Evolutionary conservation across 352 stramenopile genomes (phyloP), one percentile per base, ranked within the genome.

Genomic region (Thalassiosira hispida): DNA sequence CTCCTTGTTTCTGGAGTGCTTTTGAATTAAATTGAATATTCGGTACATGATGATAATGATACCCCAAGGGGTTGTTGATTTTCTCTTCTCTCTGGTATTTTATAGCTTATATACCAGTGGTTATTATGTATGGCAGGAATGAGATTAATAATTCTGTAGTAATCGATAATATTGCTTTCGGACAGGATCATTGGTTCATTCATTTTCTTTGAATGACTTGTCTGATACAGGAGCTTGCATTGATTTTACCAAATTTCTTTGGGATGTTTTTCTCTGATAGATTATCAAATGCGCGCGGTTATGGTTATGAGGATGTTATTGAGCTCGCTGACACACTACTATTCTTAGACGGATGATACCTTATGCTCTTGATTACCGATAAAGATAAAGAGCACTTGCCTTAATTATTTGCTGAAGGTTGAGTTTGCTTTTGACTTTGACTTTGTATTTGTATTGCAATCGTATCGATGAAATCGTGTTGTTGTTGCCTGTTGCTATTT

Each of bases 131-230:
- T 42, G 33, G 33, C 11, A 42, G 33, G 33, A 42, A 42, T 42
- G 33, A 42, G 11, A 42, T 11, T 42, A 42, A 11, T 42, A 11
- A 11, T 11, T 42, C 11, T 11, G 11, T 11, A 42, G 11, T 11
- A 11, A 42, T 11, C 11, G 5, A 5, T 42, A 42, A 5, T 42
- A n/a, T 20, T 47, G 40, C 9, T 47, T 18, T 47, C 40, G 11
- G 7, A 47, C 11, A 16, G 40, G 8, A 47, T 20, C 4, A 56
- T 68, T n/a, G 33, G 40, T 68, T 12, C 42, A 68, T 68, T 68
- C 60, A 68, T 63, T 63, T 40, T 40, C 16, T 63, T 16, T 56
- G 60, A 68, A 68, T 56, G 60, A 38, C 60, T 68, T 38, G 47
- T 55, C 14, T 5, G 51, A 5, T 38, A 27, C 40, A 47, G 40